Conservation (phyloP, 2,329 filamentous ascomycete genomes). For the Lachnellula subtilissima region DNA sequence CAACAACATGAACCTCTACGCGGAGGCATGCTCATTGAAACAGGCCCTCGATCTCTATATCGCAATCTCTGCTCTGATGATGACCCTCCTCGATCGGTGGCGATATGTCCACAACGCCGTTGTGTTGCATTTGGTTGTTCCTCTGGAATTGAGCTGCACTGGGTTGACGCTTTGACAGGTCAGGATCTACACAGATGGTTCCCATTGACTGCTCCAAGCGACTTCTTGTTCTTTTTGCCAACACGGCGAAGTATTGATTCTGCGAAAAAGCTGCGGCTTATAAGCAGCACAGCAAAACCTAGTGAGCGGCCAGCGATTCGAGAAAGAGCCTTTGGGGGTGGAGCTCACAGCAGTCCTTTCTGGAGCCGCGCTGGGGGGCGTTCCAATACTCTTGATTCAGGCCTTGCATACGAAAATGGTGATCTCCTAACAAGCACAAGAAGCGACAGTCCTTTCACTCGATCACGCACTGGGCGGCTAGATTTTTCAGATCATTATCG, state of each 20-base stretch:
- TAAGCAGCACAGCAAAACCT: constrained; percentile 53
- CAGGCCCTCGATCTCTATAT: constrained; percentile 32
- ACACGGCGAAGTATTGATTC: constrained; percentile 47
- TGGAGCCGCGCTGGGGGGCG: constrained; percentile 22
- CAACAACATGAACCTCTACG: neutral
- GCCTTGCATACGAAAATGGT: constrained; percentile 6
- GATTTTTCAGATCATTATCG: constrained; percentile 52
- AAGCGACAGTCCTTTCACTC: constrained; percentile 9
- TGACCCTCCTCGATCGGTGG: constrained; percentile 59
- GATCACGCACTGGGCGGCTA: constrained; percentile 13
- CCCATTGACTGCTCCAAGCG: constrained; percentile 48
- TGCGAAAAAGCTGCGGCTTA: constrained; percentile 53
- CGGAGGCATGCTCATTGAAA: constrained; percentile 29
- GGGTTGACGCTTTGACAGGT: constrained; percentile 42
- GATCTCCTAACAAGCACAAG: constrained; percentile 14
- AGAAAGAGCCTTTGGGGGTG: constrained; percentile 24
- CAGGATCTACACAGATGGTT: constrained; percentile 52
- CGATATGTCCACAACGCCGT: constrained; percentile 59
- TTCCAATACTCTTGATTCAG: constrained; percentile 7
- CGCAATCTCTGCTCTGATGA: constrained; percentile 54
- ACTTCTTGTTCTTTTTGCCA: constrained; percentile 57
- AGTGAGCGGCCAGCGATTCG: constrained; percentile 25
- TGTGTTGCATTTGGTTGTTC: constrained; percentile 63
- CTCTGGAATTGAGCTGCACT: constrained; percentile 59
- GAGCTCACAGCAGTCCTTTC: constrained; percentile 20